These are phyloP conservation scores for Westerdykella sp. DNA, from an alignment of 2,329 filamentous ascomycete species.

Conservation along the genomic window DNA sequence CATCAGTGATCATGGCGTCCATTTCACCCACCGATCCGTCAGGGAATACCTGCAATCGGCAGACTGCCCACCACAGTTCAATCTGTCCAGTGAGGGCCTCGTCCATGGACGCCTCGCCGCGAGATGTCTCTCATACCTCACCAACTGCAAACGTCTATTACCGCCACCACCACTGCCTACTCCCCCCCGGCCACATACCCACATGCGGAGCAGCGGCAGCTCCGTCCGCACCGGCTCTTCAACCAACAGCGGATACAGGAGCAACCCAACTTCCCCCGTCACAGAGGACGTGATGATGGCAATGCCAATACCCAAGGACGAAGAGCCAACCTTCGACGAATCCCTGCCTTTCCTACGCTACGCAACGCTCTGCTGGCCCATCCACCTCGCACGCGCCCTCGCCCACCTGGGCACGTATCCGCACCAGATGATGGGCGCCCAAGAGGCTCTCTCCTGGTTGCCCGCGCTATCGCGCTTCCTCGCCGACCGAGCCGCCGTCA, in stretches of 20 bases:
- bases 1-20: slow-evolving; percentile 12
- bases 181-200: too few relatives aligned
- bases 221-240: slow-evolving; percentile 22
- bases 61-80: slow-evolving; percentile 16
- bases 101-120: slow-evolving; percentile 25
- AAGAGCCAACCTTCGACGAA: slow-evolving; percentile 15
- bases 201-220: slow-evolving; percentile 10
- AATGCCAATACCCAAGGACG: background rate
- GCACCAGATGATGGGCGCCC: slow-evolving; percentile 3
- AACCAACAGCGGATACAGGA: slow-evolving; percentile 29
- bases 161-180: slow-evolving; percentile 6
- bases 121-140: slow-evolving; percentile 24
- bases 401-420: too few relatives aligned
- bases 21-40: slow-evolving; percentile 21
- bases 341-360: slow-evolving; percentile 28
- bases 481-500: slow-evolving; percentile 20
- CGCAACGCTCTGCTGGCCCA: slow-evolving; percentile 26
- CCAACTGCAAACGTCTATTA: slow-evolving; percentile 22
- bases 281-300: slow-evolving; percentile 6
- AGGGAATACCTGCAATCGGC: slow-evolving; percentile 20
- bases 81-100: slow-evolving; percentile 16
- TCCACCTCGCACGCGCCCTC: slow-evolving; percentile 27
- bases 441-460: slow-evolving; percentile 15
- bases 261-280: slow-evolving; percentile 18
- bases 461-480: slow-evolving; percentile 21